These are phyloP conservation scores for Fusarium sp. DNA, from an alignment of 2,329 filamentous ascomycete genomes.

Conservation along the genomic window DNA sequence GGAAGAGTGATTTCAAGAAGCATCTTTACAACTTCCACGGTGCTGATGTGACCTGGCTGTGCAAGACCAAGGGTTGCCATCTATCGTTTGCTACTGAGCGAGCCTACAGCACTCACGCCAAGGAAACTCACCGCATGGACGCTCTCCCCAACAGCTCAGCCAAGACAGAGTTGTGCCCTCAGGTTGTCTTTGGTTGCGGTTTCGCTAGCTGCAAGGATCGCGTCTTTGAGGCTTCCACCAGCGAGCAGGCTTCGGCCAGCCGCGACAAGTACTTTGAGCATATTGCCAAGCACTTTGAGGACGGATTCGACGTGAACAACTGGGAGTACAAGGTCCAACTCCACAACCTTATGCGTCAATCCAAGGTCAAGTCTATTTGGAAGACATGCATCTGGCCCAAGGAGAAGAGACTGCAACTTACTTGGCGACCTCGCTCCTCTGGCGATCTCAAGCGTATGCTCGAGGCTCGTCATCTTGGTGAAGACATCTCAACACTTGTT, in stretches of 20 bases:
- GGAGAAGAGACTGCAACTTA: constrained; percentile 57
- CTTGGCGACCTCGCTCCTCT: constrained; percentile 58
- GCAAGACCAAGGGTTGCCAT: constrained; percentile 58
- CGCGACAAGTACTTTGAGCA: constrained; percentile 63
- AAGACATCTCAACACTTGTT: constrained; percentile 58
- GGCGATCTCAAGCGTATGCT: constrained; percentile 61
- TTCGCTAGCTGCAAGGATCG: constrained; percentile 59
- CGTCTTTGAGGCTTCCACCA: constrained; percentile 57
- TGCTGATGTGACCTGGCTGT: constrained; percentile 59
- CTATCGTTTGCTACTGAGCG: constrained; percentile 61
- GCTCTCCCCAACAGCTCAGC: constrained; percentile 58
- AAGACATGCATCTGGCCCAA: constrained; percentile 62
- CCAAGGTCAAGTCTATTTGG: constrained; percentile 59
- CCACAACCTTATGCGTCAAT: constrained; percentile 61
- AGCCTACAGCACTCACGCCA: constrained; percentile 61
- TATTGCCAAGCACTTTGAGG: constrained; percentile 62
- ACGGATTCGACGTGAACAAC: constrained; percentile 57
- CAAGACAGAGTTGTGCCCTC: constrained; percentile 58
- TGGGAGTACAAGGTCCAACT: constrained; percentile 61
- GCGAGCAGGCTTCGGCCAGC: constrained; percentile 54
- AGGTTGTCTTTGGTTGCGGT: constrained; percentile 61
- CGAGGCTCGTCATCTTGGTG: constrained; percentile 59
- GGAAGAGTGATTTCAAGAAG: constrained; percentile 64
- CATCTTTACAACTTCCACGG: constrained; percentile 63
- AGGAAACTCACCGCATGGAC: constrained; percentile 58